Conservation (phyloP, 2,329 filamentous ascomycete genomes). For the Sarocladiaceae sp. region DNA sequence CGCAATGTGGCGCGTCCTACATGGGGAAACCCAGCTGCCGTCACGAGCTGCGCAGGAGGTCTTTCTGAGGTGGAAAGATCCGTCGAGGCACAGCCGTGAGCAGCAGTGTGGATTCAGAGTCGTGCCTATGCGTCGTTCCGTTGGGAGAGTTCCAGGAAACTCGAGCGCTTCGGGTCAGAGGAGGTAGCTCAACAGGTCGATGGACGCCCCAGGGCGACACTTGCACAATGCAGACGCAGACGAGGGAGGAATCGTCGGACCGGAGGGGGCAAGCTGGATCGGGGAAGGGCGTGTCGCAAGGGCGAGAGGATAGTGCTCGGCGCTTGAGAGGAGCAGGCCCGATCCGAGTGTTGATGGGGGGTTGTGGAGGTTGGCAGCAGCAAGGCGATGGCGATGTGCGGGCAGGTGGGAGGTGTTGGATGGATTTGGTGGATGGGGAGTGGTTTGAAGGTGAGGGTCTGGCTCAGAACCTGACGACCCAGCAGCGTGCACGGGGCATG, state of each 20-base stretch:
- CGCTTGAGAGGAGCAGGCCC: not conserved
- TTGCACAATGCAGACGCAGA: slow-evolving; percentile 1
- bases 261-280: slow-evolving; percentile 1
- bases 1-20: slow-evolving; percentile 25
- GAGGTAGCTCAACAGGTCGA: too few relatives aligned
- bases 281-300: slow-evolving; percentile 7
- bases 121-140: not conserved
- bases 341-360: not conserved
- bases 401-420: slow-evolving; percentile 7
- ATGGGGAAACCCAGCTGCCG: slow-evolving; percentile 20
- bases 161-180: not conserved
- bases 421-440: slow-evolving; percentile 3
- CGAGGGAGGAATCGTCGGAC: slow-evolving; percentile 6
- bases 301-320: not conserved
- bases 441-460: slow-evolving; percentile 9
- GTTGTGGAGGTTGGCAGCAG: not conserved
- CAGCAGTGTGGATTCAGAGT: not conserved
- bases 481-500: slow-evolving; percentile 7
- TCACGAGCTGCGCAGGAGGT: slow-evolving; percentile 5
- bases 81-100: not conserved
- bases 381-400: slow-evolving; percentile 8
- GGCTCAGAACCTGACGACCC: slow-evolving; percentile 9
- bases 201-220: not conserved
- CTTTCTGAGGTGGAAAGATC: slow-evolving; percentile 1
- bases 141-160: not conserved